phyloP scores from a whole-genome alignment of 345 rosid genomes.

The Citrus maxima region DNA sequence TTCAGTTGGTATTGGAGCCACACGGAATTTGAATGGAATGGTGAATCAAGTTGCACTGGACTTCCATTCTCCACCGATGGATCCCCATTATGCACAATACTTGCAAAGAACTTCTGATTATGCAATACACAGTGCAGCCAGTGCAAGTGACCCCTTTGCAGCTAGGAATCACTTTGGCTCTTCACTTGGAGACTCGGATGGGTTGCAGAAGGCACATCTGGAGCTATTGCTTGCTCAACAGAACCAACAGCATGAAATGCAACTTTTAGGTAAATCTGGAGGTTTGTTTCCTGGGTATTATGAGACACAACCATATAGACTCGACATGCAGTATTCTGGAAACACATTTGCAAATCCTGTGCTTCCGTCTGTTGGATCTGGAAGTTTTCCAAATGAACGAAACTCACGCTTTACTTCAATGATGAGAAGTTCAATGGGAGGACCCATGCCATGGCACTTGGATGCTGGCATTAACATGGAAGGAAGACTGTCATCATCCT shows the following conservation, averaged over 20 bases:
- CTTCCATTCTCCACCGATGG: constrained; percentile 42
- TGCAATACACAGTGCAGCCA: constrained; percentile 21
- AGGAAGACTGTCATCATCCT: constrained; percentile 47
- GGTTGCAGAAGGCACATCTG: constrained; percentile 51
- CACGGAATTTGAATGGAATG: constrained; percentile 33
- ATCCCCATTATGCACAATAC: constrained; percentile 51
- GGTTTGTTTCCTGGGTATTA: constrained; percentile 43
- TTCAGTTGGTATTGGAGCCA: constrained; percentile 45
- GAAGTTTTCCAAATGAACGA: constrained; percentile 53
- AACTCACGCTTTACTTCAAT: constrained; percentile 47
- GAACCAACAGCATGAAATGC: constrained; percentile 57
- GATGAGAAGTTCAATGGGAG: constrained; percentile 56
- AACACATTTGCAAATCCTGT: constrained; percentile 44
- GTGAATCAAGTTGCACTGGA: constrained; percentile 50
- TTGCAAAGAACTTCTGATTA: constrained; percentile 45
- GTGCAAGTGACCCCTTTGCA: constrained; percentile 39
- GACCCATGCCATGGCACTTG: constrained; percentile 48
- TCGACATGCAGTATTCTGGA: constrained; percentile 42
- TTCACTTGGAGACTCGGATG: constrained; percentile 42
- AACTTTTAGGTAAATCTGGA: constrained; percentile 43
- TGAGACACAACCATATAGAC: constrained; percentile 54
- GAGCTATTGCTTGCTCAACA: constrained; percentile 66
- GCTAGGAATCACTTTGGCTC: constrained; percentile 41
- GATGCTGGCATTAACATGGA: constrained; percentile 51
- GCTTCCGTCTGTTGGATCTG: constrained; percentile 51